Percentiles rank a stretch among this genome's conserved stretches.
Conservation (phyloP, 176 grass and related monocot genomes). For the Cenchrus americanus region DNA sequence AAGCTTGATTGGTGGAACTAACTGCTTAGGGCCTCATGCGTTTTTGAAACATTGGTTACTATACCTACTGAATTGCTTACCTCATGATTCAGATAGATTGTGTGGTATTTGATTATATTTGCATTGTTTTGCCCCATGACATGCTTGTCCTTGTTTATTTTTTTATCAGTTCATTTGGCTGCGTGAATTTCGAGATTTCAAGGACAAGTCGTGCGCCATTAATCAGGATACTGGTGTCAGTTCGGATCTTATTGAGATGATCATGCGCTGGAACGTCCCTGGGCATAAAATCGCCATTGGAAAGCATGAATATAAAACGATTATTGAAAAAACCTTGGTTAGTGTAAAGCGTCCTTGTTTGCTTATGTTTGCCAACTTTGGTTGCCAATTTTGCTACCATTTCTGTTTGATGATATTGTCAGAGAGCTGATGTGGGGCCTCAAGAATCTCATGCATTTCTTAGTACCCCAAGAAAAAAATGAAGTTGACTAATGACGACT, state of each 20-base stretch:
- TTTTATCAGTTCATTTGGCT: neutral
- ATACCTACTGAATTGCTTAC: neutral
- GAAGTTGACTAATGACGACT: neutral
- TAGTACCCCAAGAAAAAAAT: neutral
- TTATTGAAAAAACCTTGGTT: slow-evolving; percentile 8
- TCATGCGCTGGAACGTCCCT: neutral
- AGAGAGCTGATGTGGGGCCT: neutral
- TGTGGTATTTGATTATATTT: neutral
- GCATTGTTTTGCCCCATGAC: neutral
- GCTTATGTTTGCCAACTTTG: neutral
- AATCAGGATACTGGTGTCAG: slow-evolving; percentile 15
- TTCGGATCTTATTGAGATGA: neutral
- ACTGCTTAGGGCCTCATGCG: neutral
- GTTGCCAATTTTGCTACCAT: neutral
- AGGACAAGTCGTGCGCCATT: neutral
- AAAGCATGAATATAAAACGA: neutral
- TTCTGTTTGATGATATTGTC: neutral
- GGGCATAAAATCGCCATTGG: neutral
- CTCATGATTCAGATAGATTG: neutral
- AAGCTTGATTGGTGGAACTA: neutral
- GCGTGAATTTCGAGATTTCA: neutral
- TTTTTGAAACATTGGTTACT: neutral
- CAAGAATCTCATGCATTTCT: neutral
- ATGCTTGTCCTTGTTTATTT: neutral
- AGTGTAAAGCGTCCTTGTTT: neutral